These are phyloP conservation scores for Prunus armeniaca DNA, from an alignment of 306 rosid species.

Conservation along the genomic window DNA sequence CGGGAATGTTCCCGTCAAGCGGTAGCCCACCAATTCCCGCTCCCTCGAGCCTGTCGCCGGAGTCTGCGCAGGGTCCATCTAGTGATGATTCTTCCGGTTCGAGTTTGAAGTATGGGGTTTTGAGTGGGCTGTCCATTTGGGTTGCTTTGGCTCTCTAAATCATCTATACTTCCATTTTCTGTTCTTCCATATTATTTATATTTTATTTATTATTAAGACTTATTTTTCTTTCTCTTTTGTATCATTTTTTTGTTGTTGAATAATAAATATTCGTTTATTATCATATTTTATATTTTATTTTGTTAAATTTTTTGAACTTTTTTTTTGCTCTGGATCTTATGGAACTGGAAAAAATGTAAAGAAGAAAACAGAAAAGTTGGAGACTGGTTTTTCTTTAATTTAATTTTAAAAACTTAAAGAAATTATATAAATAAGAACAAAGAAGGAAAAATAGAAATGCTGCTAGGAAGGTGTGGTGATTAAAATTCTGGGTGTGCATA, in stretches of 20 bases:
- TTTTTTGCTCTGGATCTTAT: no score
- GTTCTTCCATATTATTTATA: neutral
- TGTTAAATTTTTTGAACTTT: no score
- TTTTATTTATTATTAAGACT: neutral
- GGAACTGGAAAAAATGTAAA: no score
- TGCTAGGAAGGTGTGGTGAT: neutral
- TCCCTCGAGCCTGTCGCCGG: conserved; percentile 58
- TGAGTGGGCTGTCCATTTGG: conserved; percentile 44
- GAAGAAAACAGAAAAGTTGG: no score
- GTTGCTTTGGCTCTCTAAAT: conserved; percentile 44
- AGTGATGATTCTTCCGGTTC: conserved; percentile 62
- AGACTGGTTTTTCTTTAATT: no score
- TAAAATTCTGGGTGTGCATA: no score
- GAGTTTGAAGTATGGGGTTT: conserved; percentile 26
- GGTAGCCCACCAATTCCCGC: conserved; percentile 44
- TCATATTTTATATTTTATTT: neutral
- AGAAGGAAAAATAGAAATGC: no score
- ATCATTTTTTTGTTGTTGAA: neutral
- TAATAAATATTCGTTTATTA: neutral
- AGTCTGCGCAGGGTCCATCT: conserved; percentile 39
- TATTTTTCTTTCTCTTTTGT: neutral
- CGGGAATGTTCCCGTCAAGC: conserved; percentile 49
- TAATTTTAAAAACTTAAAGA: no score
- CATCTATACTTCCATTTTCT: neutral
- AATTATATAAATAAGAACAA: no score